Evolutionary conservation across 106 monocot species (phyloP), one percentile per base, ranked within the genome.

Genomic region (Gastrodia elata): DNA sequence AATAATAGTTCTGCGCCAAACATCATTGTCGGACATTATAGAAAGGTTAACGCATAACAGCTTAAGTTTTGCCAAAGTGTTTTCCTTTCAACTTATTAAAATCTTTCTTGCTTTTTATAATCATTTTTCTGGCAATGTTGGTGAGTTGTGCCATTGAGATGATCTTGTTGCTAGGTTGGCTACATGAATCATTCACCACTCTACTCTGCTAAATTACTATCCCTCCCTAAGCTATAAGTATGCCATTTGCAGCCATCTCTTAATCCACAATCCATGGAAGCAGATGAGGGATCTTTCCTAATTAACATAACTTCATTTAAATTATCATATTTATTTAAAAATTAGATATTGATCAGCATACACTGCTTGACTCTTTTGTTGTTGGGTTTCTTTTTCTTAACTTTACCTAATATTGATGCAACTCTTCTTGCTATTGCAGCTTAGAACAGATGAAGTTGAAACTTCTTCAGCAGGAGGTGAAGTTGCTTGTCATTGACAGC

Each of bases 401-500:
- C 11, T 27, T 32, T 61, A 27, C 61, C 9, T 61, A 32, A 37
- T 67, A 11, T 67, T 36, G 38, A 67, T 67, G 67, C 18, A 67
- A 67, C 36, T 34, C n/a, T 7, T 5, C 4, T 69, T 69, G 39
- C 74, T 39, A 69, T 73, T 85, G 71, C 84, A 96, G 96, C 71
- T 77, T 95, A 72, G 82, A 92, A 72, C 82, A 92, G 77, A 88
- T 96, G 73, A 85, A 90, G 68, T 42, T 88, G 73, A 81, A 80
- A 57, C 77, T 88, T 76, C 76, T 96, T 55, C 82, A 90, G 26
- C 84, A 89, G 78, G 86, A 96, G 24, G 87, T 96, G 71, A 96
- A 90, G 64, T 84, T 96, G 74, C 80, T 96, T n/a, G 68, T 96
- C 74, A 77, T 96, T 79, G 96, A 96, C 73, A 92, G 92, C 81